A percentile compares a stretch with the other conserved stretches of the same genome.
These are phyloP conservation scores for Neurospora terricola DNA, from an alignment of 495 filamentous ascomycete genomes.

Conservation along the genomic window DNA sequence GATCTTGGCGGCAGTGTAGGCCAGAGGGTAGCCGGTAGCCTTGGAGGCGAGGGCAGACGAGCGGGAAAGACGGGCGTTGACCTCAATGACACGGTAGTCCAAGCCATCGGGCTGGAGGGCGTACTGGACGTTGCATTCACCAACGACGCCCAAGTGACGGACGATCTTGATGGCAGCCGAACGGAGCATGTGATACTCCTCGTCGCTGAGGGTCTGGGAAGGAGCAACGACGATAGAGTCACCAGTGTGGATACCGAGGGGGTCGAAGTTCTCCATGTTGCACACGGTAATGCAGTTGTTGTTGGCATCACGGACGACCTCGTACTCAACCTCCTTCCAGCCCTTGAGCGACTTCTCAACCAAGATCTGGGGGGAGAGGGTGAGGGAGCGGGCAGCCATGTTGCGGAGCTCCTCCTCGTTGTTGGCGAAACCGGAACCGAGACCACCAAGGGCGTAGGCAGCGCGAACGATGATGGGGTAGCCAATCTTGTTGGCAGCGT, in stretches of 20 bases:
- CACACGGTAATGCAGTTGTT: slow-evolving; percentile 99
- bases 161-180: slow-evolving; percentile 95
- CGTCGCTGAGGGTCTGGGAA: slow-evolving; percentile 89
- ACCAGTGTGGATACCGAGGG: slow-evolving; percentile 90
- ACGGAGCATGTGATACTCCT: slow-evolving; percentile 98
- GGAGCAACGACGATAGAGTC: slow-evolving; percentile 96
- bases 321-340: slow-evolving; percentile 98
- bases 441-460: slow-evolving; percentile 88
- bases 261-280: slow-evolving; percentile 99
- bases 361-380: slow-evolving; percentile 91
- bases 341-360: slow-evolving; percentile 99
- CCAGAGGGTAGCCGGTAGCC: slow-evolving; percentile 92
- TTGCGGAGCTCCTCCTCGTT: slow-evolving; percentile 89
- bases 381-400: slow-evolving; percentile 83
- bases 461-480: slow-evolving; percentile 97
- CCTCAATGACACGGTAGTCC: slow-evolving; percentile 96
- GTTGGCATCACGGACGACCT: slow-evolving; percentile 84
- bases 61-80: slow-evolving; percentile 93
- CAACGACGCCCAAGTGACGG: slow-evolving; percentile 87
- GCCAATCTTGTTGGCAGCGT: slow-evolving; percentile 74
- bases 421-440: slow-evolving; percentile 94
- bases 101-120: slow-evolving; percentile 88
- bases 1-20: slow-evolving; percentile 95
- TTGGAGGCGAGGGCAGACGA: slow-evolving; percentile 96
- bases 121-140: slow-evolving; percentile 98